These are phyloP conservation scores for Candida parachauliodes DNA, from an alignment of 805 yeast genomes.

Conservation along the genomic window DNA sequence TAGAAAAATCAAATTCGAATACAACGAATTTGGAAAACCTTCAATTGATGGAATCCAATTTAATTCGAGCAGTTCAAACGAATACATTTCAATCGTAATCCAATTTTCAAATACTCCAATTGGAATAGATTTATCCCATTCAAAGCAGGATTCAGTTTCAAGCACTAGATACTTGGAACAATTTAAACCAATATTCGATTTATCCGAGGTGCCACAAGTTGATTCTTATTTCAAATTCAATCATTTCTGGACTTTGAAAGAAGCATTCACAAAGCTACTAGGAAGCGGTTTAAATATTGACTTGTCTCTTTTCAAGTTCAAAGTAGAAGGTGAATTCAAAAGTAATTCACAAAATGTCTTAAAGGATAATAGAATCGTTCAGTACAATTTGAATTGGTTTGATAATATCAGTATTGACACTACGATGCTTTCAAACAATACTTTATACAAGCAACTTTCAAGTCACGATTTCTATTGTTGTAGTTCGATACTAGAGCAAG, in stretches of 20 bases:
- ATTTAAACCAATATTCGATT: slow-evolving; percentile 42
- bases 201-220: slow-evolving; percentile 31
- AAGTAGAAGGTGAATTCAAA: slow-evolving; percentile 5
- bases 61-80: slow-evolving; percentile 60
- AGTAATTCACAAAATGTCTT: background rate
- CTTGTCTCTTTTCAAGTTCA: slow-evolving; percentile 16
- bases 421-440: slow-evolving; percentile 6
- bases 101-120: slow-evolving; percentile 22
- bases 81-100: slow-evolving; percentile 44
- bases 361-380: background rate
- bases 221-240: slow-evolving; percentile 39
- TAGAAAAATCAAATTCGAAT: slow-evolving; percentile 22
- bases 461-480: slow-evolving; percentile 10
- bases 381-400: slow-evolving; percentile 11
- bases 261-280: slow-evolving; percentile 62
- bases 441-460: slow-evolving; percentile 6
- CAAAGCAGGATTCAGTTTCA: slow-evolving; percentile 23
- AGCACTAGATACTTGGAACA: slow-evolving; percentile 26
- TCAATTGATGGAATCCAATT: slow-evolving; percentile 34
- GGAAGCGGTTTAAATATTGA: slow-evolving; percentile 53
- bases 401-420: slow-evolving; percentile 8
- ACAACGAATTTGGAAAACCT: slow-evolving; percentile 58
- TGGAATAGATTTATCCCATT: slow-evolving; percentile 39
- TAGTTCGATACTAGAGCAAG: slow-evolving; percentile 10
- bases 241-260: slow-evolving; percentile 76